Evolutionary conservation across 73 alveolate species (phyloP).

Genomic region (Paramecium tetraurelia): DNA sequence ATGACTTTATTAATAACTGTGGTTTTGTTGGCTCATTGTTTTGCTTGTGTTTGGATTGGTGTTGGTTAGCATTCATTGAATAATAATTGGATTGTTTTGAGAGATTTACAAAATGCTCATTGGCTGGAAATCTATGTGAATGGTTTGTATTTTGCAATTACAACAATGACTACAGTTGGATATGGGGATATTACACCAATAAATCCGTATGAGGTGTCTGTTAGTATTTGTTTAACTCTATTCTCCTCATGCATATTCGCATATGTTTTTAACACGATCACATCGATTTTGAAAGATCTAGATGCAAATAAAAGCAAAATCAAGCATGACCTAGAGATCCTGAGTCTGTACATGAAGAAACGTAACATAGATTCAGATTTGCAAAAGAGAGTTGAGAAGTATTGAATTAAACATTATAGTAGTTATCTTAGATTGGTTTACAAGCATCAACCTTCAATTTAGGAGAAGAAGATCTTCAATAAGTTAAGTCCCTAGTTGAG

Average conservation of each 20-base stretch:
- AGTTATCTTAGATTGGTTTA: background rate
- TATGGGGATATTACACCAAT: constrained; percentile 47
- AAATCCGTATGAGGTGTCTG: constrained; percentile 4
- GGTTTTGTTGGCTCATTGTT: background rate
- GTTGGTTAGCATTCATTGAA: constrained; percentile 1
- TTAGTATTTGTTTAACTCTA: background rate
- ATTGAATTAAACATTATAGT: background rate
- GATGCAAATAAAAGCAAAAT: background rate
- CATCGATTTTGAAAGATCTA: constrained; percentile 16
- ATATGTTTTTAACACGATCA: constrained; percentile 1
- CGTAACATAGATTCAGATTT: background rate
- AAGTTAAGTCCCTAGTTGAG: background rate
- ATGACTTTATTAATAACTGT: background rate
- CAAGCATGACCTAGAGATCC: background rate
- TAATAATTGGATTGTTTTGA: constrained; percentile 20
- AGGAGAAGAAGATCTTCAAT: background rate
- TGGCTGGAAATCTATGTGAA: constrained; percentile 31
- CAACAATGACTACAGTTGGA: constrained; percentile 51
- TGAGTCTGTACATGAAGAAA: background rate
- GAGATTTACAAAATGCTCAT: background rate
- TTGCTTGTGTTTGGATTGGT: constrained; percentile 44
- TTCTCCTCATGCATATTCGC: constrained; percentile 40
- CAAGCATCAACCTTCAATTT: background rate
- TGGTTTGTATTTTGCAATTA: constrained; percentile 42
- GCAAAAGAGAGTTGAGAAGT: constrained; percentile 24